phyloP scores from a whole-genome alignment of 1,139 yeast species.

The Taiozyma sp. region DNA sequence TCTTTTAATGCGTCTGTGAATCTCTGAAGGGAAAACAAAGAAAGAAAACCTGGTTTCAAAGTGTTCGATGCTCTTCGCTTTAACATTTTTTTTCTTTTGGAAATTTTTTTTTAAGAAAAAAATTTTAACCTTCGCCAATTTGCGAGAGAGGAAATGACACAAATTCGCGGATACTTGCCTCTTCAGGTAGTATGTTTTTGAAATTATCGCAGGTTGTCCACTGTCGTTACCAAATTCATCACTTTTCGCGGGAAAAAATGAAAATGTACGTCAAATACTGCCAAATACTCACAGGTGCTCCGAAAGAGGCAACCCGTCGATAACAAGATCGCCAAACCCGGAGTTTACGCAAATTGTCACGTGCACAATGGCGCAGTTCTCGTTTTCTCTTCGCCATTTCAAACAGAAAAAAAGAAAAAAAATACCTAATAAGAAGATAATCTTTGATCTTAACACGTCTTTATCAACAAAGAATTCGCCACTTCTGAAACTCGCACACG shows the following conservation, averaged over 20 bases:
- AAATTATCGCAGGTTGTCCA: background rate
- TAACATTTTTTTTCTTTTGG: background rate
- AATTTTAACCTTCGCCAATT: background rate
- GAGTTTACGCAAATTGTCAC: background rate
- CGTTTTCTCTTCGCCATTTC: background rate
- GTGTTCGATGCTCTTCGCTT: background rate
- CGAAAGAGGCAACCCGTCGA: background rate
- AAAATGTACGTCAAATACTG: background rate
- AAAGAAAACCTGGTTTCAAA: background rate
- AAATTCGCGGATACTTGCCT: background rate
- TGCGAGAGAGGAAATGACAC: background rate
- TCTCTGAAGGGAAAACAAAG: background rate
- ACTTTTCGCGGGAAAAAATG: background rate
- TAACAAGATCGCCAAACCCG: background rate
- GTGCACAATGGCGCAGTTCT: background rate
- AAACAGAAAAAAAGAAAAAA: background rate
- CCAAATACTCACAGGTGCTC: background rate
- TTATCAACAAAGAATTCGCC: background rate
- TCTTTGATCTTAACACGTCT: background rate
- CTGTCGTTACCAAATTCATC: background rate
- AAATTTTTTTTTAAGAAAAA: background rate
- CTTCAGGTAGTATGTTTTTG: background rate
- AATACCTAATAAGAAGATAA: too few relatives aligned
- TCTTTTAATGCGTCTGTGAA: constrained; percentile 23
- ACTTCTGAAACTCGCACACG: background rate